A percentile compares a stretch with the other conserved stretches of the same genome.
Evolutionary conservation across 768 basidiomycete genomes (phyloP).

Genomic region (Mycena haematopus): DNA sequence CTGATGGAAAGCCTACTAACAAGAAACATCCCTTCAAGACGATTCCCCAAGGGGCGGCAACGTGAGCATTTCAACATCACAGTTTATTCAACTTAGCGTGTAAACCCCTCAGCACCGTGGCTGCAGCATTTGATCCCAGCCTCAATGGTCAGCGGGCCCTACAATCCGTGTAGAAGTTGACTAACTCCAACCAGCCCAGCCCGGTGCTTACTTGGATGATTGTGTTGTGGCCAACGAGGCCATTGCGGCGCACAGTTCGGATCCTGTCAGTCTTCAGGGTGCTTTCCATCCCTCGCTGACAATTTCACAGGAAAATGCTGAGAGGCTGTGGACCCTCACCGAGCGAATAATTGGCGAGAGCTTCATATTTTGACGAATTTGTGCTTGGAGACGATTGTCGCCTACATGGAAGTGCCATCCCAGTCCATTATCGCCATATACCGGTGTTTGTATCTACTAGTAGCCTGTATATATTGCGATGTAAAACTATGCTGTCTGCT

Average conservation of each 20-base stretch:
- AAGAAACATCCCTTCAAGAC: constrained; percentile 10
- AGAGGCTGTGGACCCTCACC: neutral
- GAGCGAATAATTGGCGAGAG: neutral
- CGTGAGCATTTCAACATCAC: constrained; percentile 6
- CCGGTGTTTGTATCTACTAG: too few species aligned
- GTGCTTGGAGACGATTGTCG: too few species aligned
- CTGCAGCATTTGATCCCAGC: constrained; percentile 23
- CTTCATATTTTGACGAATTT: neutral
- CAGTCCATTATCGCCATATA: too few species aligned
- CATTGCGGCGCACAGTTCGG: neutral
- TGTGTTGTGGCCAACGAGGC: constrained; percentile 3
- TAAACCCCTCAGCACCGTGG: constrained; percentile 13
- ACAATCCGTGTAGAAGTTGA: too few species aligned
- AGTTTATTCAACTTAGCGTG: neutral
- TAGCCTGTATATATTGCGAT: too few species aligned
- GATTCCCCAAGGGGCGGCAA: constrained; percentile 22
- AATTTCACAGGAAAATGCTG: neutral
- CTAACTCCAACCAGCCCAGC: neutral
- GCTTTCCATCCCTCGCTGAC: too few species aligned
- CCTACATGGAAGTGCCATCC: too few species aligned
- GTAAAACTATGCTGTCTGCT: too few species aligned
- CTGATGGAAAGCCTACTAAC: constrained; percentile 6
- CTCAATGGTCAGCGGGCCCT: constrained; percentile 17
- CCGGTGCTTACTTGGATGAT: constrained; percentile 12
- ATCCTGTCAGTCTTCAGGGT: constrained; percentile 6